phyloP scores from a whole-genome alignment of 164 flowering plant species.

The Warburgia ugandensis region DNA sequence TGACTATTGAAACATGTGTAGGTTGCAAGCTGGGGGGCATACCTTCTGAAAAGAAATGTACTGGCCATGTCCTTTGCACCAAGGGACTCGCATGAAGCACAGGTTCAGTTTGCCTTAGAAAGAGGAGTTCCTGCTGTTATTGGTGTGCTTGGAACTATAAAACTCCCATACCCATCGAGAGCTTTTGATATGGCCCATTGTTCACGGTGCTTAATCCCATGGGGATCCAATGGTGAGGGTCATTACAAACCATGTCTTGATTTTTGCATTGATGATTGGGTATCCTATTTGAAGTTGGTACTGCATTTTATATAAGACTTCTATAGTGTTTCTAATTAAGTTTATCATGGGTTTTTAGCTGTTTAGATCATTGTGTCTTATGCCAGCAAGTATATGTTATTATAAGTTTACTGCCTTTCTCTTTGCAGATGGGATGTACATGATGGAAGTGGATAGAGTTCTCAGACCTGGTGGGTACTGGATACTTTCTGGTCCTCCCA shows the following conservation, averaged over 20 bases:
- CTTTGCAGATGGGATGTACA: constrained; percentile 63
- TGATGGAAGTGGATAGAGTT: constrained; percentile 92
- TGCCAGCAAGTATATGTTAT: too few species aligned
- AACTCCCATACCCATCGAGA: constrained; percentile 76
- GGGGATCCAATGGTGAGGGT: constrained; percentile 74
- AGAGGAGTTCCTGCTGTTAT: constrained; percentile 93
- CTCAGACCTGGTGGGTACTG: constrained; percentile 93
- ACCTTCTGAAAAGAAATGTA: constrained; percentile 80
- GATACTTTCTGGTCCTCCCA: constrained; percentile 92
- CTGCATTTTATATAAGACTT: not conserved
- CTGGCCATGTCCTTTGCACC: constrained; percentile 94
- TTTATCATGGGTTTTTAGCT: too few species aligned
- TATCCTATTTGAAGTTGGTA: too few species aligned
- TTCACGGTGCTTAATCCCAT: constrained; percentile 86
- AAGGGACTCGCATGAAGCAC: constrained; percentile 89
- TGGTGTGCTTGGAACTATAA: constrained; percentile 83
- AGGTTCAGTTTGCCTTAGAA: constrained; percentile 92
- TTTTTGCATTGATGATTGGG: too few species aligned
- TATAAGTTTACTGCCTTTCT: constrained; percentile 8
- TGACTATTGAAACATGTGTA: constrained; percentile 9
- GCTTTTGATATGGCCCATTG: constrained; percentile 97
- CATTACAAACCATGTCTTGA: too few species aligned
- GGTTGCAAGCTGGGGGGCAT: constrained; percentile 98
- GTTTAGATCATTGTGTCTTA: too few species aligned
- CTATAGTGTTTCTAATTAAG: not conserved